Evolutionary conservation across 225 moss, liverwort and hornwort species (phyloP).

Genomic region (Polytrichum commune): DNA sequence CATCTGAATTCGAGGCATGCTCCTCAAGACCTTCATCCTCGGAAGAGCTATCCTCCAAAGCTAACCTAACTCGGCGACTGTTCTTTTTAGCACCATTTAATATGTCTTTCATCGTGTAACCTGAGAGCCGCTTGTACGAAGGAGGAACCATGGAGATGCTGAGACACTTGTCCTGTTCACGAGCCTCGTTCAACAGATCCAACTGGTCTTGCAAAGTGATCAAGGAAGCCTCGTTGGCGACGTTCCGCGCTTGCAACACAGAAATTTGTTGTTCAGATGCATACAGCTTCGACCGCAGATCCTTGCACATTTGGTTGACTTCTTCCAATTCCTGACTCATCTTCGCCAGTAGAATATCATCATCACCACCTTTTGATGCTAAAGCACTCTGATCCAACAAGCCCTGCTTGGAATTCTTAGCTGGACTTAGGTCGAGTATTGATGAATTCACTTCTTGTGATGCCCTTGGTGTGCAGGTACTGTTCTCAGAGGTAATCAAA

Average conservation of each 20-base stretch:
- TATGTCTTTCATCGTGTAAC: constrained; percentile 40
- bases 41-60: constrained; percentile 57
- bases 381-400: constrained; percentile 30
- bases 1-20: constrained; percentile 66
- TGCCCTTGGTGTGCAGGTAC: background rate
- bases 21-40: constrained; percentile 59
- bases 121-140: constrained; percentile 34
- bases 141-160: constrained; percentile 23
- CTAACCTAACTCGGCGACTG: constrained; percentile 18
- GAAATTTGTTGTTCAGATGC: constrained; percentile 31
- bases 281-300: constrained; percentile 37
- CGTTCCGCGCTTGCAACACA: constrained; percentile 32
- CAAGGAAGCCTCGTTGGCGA: constrained; percentile 37
- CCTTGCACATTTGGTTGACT: constrained; percentile 31
- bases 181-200: constrained; percentile 41
- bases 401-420: constrained; percentile 12
- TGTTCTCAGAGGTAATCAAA: constrained; percentile 13
- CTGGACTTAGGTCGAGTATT: background rate
- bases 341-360: constrained; percentile 13
- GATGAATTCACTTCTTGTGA: background rate
- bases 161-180: constrained; percentile 30
- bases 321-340: constrained; percentile 34
- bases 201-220: constrained; percentile 50
- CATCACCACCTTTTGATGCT: constrained; percentile 27
- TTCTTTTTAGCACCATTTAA: constrained; percentile 24